Base-by-base conservation (phyloP, 225 moss, liverwort and hornwort species). In the Thuidium tamariscinum region DNA sequence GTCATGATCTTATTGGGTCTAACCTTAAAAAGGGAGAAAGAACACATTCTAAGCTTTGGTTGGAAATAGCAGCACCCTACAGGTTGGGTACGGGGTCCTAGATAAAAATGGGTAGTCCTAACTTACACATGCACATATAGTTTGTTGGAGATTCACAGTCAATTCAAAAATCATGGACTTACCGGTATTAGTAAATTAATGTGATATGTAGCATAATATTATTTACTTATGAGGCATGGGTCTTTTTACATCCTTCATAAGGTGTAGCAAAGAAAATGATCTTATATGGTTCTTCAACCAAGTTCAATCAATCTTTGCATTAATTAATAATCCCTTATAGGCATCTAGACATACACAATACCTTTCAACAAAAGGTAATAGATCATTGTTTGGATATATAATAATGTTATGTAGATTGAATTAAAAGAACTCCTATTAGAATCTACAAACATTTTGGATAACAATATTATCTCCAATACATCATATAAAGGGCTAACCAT, bases 131-230 rank as follows among this genome's bases (percentile, higher is more conserved):
- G 4, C 0, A 13, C 3, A 5, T 34, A 21, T 74, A 21, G 3
- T 74, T 74, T 51, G 2, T 30, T 3, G 3, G 0, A 15, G 12
- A 5, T 7, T 2, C 2, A 21, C 5, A 1, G 12, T 49, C 30
- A 19, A 51, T 32, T 20, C 7, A 32, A 73, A 16, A 20, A 15
- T 41, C 1, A 14, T 20, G 1, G 7, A 49, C 11, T 20, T 46
- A 46, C 1, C 0, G 0, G 1, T 17, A 30, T 0, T 4, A 0
- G 7, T 46, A 46, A 46, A 2, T 46, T 72, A 29, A 5, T 17
- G 17, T 46, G 0, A 29, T 4, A 70, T 16, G 3, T 44, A 17
- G 9, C 1, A 6, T 44, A 44, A 26, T 13, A 71, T 29, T 44
- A 5, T 44, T 44, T 27, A 44, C 1, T 1, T 0, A 44, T 16